phyloP scores from a whole-genome alignment of 2,329 filamentous ascomycete genomes.

The Apiospora sp. region DNA sequence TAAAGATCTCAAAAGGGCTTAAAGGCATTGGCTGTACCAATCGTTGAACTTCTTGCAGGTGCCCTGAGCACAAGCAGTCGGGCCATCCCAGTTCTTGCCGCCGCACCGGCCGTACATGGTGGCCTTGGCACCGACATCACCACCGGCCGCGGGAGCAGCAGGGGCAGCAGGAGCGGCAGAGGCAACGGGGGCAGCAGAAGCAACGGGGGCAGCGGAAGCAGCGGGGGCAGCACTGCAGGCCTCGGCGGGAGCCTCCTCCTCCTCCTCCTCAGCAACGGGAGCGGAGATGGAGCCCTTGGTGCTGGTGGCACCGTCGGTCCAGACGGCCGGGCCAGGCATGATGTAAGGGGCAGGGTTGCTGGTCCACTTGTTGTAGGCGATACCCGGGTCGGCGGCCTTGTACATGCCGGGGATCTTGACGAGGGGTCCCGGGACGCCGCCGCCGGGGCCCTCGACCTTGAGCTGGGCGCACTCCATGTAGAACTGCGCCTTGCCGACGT shows the following conservation, averaged over 20 bases:
- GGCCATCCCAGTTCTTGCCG: conserved; percentile 37
- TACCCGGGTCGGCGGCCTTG: conserved; percentile 27
- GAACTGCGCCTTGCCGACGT: conserved; percentile 41
- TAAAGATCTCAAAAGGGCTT: neutral
- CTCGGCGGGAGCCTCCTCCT: neutral
- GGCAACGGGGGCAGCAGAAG: neutral
- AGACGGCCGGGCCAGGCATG: conserved; percentile 28
- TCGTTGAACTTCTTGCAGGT: conserved; percentile 39
- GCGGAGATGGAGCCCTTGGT: neutral
- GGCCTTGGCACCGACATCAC: conserved; percentile 20
- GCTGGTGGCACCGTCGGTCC: conserved; percentile 21
- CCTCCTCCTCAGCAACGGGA: neutral
- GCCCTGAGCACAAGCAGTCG: conserved; percentile 39
- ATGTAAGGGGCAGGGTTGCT: conserved; percentile 24
- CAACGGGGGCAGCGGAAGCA: neutral
- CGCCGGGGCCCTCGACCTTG: conserved; percentile 48
- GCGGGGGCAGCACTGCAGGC: neutral
- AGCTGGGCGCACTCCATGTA: conserved; percentile 54
- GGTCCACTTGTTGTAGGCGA: conserved; percentile 29
- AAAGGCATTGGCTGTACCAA: conserved; percentile 39
- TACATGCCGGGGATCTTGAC: conserved; percentile 51
- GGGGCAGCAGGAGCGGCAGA: neutral
- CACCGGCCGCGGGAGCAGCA: neutral
- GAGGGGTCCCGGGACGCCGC: conserved; percentile 45
- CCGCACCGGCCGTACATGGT: conserved; percentile 37